Base-by-base conservation (phyloP, 352 stramenopile genomes). In the Pythium chondricola region DNA sequence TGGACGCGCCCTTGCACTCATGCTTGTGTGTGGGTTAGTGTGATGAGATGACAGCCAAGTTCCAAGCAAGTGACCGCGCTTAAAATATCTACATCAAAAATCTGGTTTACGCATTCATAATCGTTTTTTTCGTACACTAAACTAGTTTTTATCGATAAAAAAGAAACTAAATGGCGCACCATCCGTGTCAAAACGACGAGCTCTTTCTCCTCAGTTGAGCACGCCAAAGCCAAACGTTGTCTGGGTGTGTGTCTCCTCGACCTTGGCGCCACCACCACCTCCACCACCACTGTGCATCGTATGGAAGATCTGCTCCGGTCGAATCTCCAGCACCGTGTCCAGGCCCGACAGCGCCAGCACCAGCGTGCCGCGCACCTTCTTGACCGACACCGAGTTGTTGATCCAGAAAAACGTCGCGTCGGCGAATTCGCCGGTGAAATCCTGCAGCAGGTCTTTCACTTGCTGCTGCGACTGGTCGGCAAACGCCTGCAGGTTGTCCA, bases 371-470 rank as follows among this genome's bases (percentile, higher is more conserved):
- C 61, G 52, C 1, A 63, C 69, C 22, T 67, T 60, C 40, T 69
- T 67, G n/a, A 86, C 52, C 7, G 63, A 66, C 14, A 83, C 69
- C 24, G 71, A 81, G 53, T 81, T 83, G 65, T 74, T 71, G 58
- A 86, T 86, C 74, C 74, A 86, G 43, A 86, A 63, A 35, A 76
- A 83, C 43, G 43, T 55, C 41, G 61, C 58, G 49, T 58, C 53
- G 27, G 33, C 46, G 50, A 63, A 83, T 29, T 72, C 61, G 21
- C 42, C 52, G 14, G 36, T 32, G 22, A 64, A 52, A 3, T 51
- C 36, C 8, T 26, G 57, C 24, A 86, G 51, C 40, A 86, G 46
- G 40, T 69, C 63, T 30, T 67, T 71, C 9, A 86, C 61, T 3
- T 53, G 43, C 25, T 80, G 50, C 27, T 86, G 74, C 27, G 58